A percentile compares a stretch with the other conserved stretches of the same genome.
These are phyloP conservation scores for Metschnikowia lochheadii DNA, from an alignment of 805 yeast genomes.

Conservation along the genomic window DNA sequence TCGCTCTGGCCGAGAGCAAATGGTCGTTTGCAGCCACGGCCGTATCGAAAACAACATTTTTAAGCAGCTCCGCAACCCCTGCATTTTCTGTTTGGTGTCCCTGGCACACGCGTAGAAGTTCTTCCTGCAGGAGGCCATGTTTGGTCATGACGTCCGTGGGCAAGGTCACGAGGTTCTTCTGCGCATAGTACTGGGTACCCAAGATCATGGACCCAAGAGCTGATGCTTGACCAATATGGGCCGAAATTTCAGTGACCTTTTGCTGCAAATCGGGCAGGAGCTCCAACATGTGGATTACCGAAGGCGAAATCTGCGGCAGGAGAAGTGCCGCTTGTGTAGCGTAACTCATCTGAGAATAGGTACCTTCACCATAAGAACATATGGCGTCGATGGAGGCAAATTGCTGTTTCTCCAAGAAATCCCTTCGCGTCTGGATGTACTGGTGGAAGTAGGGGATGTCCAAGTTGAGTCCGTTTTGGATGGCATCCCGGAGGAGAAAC, in stretches of 20 bases:
- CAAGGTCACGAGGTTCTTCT: slow-evolving; percentile 49
- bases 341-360: slow-evolving; percentile 69
- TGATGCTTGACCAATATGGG: slow-evolving; percentile 81
- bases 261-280: slow-evolving; percentile 41
- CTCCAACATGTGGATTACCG: slow-evolving; percentile 47
- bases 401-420: slow-evolving; percentile 45
- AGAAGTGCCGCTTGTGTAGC: slow-evolving; percentile 55
- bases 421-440: slow-evolving; percentile 54
- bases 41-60: slow-evolving; percentile 61
- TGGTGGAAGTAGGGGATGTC: slow-evolving; percentile 55
- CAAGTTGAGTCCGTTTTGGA: slow-evolving; percentile 46
- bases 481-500: slow-evolving; percentile 50
- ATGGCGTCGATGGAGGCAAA: slow-evolving; percentile 52
- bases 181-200: slow-evolving; percentile 56
- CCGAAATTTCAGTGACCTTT: slow-evolving; percentile 55
- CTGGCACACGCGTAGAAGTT: slow-evolving; percentile 45
- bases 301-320: slow-evolving; percentile 56
- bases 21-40: slow-evolving; percentile 81
- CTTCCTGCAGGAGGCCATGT: slow-evolving; percentile 59
- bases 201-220: slow-evolving; percentile 63
- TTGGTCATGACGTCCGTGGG: slow-evolving; percentile 60
- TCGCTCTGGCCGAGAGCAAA: slow-evolving; percentile 60
- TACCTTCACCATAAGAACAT: slow-evolving; percentile 78
- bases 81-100: slow-evolving; percentile 35
- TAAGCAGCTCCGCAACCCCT: slow-evolving; percentile 36